These are phyloP conservation scores for Hypoxylon sp. DNA, from an alignment of 2,329 filamentous ascomycete genomes.

Conservation along the genomic window DNA sequence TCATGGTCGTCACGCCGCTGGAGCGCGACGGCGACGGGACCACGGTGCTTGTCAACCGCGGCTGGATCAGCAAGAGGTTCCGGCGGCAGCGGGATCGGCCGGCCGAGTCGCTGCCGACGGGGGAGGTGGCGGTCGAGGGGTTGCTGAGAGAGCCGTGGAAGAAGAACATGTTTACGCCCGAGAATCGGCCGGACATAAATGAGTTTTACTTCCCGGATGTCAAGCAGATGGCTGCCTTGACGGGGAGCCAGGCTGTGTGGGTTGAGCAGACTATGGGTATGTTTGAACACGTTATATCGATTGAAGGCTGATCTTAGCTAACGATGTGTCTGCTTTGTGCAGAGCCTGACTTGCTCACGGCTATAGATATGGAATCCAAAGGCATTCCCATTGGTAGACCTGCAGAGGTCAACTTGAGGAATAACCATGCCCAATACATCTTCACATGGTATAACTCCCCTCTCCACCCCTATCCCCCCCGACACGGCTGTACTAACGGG, in stretches of 20 bases:
- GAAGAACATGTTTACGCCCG: slow-evolving; percentile 97
- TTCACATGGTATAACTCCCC: slow-evolving; percentile 84
- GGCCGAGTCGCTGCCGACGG: slow-evolving; percentile 70
- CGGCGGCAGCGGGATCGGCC: slow-evolving; percentile 70
- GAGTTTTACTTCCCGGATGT: slow-evolving; percentile 98
- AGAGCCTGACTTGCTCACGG: slow-evolving; percentile 82
- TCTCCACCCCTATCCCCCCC: slow-evolving; percentile 1
- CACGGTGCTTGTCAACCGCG: slow-evolving; percentile 86
- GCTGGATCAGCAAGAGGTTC: slow-evolving; percentile 87
- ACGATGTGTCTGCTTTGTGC: slow-evolving; percentile 24
- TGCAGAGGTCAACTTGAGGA: slow-evolving; percentile 90
- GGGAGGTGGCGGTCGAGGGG: slow-evolving; percentile 81
- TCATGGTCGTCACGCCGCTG: slow-evolving; percentile 88
- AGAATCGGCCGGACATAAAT: slow-evolving; percentile 81
- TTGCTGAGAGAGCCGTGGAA: slow-evolving; percentile 89
- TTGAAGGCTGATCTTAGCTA: no score
- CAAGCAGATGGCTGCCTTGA: slow-evolving; percentile 83
- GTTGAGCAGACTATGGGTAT: slow-evolving; percentile 94
- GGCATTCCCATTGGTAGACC: slow-evolving; percentile 90
- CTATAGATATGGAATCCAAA: slow-evolving; percentile 77
- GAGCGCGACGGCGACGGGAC: slow-evolving; percentile 67
- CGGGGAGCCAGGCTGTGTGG: slow-evolving; percentile 89
- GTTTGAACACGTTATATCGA: slow-evolving; percentile 21
- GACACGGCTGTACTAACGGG: neutral
- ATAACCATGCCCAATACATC: slow-evolving; percentile 98